phyloP scores from a whole-genome alignment of 2,329 filamentous ascomycete genomes.

The Albophoma yamanashiensis region DNA sequence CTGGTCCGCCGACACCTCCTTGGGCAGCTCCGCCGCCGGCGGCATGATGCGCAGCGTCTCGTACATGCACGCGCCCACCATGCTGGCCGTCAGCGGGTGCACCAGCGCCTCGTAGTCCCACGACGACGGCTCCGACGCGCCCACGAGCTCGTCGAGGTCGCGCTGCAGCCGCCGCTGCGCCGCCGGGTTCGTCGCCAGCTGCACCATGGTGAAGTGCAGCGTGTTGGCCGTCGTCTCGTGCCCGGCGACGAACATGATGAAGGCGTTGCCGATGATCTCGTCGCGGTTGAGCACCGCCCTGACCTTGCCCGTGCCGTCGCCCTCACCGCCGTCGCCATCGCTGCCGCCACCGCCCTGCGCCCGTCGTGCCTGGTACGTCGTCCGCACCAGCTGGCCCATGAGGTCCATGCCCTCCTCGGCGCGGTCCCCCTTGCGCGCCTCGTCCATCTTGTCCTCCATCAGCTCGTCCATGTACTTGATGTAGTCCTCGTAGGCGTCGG shows the following conservation, averaged over 20 bases:
- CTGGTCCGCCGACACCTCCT: conserved; percentile 37
- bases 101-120: conserved; percentile 66
- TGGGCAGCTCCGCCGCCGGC: conserved; percentile 62
- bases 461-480: conserved; percentile 60
- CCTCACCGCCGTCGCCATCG: neutral
- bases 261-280: conserved; percentile 65
- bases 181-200: conserved; percentile 53
- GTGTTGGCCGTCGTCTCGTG: conserved; percentile 74
- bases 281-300: conserved; percentile 37
- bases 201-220: conserved; percentile 59
- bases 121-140: conserved; percentile 40
- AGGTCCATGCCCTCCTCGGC: conserved; percentile 39
- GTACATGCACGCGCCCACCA: conserved; percentile 66
- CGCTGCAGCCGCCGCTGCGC: conserved; percentile 56
- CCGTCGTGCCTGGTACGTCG: neutral
- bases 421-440: conserved; percentile 22
- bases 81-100: conserved; percentile 54
- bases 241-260: conserved; percentile 59
- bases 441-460: conserved; percentile 46
- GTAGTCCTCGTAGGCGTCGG: conserved; percentile 51
- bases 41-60: conserved; percentile 67
- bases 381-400: conserved; percentile 32
- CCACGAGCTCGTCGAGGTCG: conserved; percentile 58
- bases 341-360: neutral
- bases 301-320: neutral